Evolutionary conservation across 2,329 filamentous ascomycete species (phyloP).

Genomic region (Chrysoporthe deuterocubensis): DNA sequence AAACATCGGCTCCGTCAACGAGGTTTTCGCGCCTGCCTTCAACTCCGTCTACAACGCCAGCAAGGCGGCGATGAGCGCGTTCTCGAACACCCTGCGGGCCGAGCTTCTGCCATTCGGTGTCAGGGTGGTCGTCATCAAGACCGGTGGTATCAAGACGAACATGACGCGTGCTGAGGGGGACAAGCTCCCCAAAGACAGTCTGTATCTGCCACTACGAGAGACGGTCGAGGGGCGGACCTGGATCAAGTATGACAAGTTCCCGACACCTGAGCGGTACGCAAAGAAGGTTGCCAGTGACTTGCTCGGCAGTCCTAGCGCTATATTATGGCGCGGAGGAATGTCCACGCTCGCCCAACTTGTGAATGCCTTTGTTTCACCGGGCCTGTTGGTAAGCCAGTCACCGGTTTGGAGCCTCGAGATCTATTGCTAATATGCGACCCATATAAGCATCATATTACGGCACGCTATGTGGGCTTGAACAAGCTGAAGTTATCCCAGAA

Average conservation of each 20-base stretch:
- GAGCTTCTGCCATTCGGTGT: constrained; percentile 44
- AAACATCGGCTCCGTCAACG: constrained; percentile 43
- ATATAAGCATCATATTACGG: neutral
- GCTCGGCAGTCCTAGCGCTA: constrained; percentile 5
- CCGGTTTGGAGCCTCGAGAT: neutral
- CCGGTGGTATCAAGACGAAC: constrained; percentile 39
- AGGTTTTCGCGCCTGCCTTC: constrained; percentile 42
- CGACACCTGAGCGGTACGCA: constrained; percentile 8
- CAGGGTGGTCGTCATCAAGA: constrained; percentile 40
- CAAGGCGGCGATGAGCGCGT: constrained; percentile 46
- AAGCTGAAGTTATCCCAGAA: neutral
- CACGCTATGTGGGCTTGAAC: neutral
- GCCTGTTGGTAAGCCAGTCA: constrained; percentile 1
- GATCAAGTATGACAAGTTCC: constrained; percentile 4
- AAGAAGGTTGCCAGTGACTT: constrained; percentile 3
- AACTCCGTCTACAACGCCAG: constrained; percentile 46
- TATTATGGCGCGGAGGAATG: constrained; percentile 8
- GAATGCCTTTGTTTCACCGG: neutral
- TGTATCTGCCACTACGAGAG: constrained; percentile 2
- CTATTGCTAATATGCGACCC: neutral
- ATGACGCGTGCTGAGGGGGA: constrained; percentile 32
- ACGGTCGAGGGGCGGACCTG: constrained; percentile 3
- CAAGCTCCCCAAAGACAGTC: constrained; percentile 10
- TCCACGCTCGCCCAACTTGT: neutral
- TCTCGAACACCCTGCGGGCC: constrained; percentile 45